Evolutionary conservation across 345 rosid genomes (phyloP), one percentile per base, ranked within the genome.

Genomic region (Acer campestre): DNA sequence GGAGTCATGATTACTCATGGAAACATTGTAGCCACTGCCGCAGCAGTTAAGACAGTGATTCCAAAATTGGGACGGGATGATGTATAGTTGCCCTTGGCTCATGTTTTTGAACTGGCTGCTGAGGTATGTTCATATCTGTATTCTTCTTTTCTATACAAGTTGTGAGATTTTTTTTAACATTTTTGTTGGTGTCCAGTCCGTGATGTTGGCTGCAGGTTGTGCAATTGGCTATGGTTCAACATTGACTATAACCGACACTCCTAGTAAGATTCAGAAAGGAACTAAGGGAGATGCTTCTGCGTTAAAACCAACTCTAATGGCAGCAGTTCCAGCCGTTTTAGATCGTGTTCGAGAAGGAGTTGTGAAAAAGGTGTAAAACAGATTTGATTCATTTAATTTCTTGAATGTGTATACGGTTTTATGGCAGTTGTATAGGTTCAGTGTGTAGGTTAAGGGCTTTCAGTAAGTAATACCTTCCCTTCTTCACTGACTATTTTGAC

Each of bases 1-100:
- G 98, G 98, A 63, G 98, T 93, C 73, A 95, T 95, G 97, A 95
- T 95, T 16, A 85, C 94, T 76, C 98, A 95, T 23, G 91, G 94
- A 44, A 95, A 91, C 79, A 82, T 95, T 35, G 88, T 95, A 62
- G 95, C 97, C 79, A 88, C 93, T 74, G 88, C 89, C 76, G 94
- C 98, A 59, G 98, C 89, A 59, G 98, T 91, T 80, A 87, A 86
- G 86, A 86, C 86, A 10, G 88, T 88, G 80, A 79, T 95, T 69
- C 98, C 97, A 49, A 82, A 87, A 55, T 70, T 90, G 31, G 82
- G 88, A 31, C 82, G 40, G 22, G 78, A 82, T 65, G 98, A 95
- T 74, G 85, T 80, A 27, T 95, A 91, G 82, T 89, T 95, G 89
- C 98, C 98, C 67, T 85, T 95, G 68, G 98, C 98, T 80, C 98